Conservation (phyloP, 2,329 filamentous ascomycete species). For the Xylariales sp. region DNA sequence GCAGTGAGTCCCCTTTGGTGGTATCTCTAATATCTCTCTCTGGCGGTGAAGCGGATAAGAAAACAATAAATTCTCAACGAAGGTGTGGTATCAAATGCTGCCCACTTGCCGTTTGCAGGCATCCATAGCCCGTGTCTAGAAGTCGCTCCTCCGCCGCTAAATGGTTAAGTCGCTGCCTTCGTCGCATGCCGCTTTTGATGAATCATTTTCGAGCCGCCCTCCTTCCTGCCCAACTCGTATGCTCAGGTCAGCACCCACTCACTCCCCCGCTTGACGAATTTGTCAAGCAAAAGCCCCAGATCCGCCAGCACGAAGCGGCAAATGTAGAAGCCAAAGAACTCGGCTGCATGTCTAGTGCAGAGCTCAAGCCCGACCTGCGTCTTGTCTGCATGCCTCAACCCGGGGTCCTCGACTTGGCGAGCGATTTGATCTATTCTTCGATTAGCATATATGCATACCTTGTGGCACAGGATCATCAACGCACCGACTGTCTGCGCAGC, state of each 20-base stretch:
- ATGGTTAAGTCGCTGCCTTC: too few species aligned
- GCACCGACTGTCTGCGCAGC: slow-evolving; percentile 88
- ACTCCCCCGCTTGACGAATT: slow-evolving; percentile 92
- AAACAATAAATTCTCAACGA: too few species aligned
- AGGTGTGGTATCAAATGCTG: too few species aligned
- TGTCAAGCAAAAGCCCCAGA: slow-evolving; percentile 80
- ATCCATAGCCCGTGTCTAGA: too few species aligned
- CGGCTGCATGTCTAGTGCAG: slow-evolving; percentile 85
- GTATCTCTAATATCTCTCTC: too few species aligned
- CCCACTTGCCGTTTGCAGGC: too few species aligned
- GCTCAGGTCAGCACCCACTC: slow-evolving; percentile 71
- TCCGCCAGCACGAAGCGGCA: slow-evolving; percentile 92
- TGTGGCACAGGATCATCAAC: slow-evolving; percentile 25
- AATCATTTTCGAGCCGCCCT: too few species aligned
- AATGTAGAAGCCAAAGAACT: slow-evolving; percentile 97
- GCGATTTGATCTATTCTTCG: slow-evolving; percentile 75
- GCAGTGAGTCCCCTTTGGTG: too few species aligned
- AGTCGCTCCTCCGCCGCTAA: too few species aligned
- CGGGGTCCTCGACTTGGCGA: slow-evolving; percentile 91
- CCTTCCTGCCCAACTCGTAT: too few species aligned
- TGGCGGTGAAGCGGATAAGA: too few species aligned
- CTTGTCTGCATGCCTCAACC: slow-evolving; percentile 82
- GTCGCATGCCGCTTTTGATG: too few species aligned
- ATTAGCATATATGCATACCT: not conserved
- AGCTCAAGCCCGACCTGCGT: slow-evolving; percentile 95